Conservation (phyloP, 192 early-diverging fungal genomes). For the Anaeromyces robustus region DNA sequence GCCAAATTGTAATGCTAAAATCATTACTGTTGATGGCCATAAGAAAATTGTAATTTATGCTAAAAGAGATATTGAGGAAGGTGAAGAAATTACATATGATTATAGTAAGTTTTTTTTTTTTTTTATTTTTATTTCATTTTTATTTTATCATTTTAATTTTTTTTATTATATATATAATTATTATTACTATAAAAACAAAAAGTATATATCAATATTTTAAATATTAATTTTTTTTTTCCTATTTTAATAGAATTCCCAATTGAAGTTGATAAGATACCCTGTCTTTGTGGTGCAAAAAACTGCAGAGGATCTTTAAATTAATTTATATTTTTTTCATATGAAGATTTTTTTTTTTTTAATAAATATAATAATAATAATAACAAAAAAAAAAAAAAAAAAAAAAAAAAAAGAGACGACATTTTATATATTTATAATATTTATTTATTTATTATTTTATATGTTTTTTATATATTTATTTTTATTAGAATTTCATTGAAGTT, state of each 20-base stretch:
- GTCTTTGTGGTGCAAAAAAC: constrained; percentile 72
- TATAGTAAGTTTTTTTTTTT: constrained; percentile 43
- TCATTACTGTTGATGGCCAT: constrained; percentile 76
- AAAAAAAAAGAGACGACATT: too few relatives aligned
- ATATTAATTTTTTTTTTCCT: too few relatives aligned
- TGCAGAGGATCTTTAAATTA: constrained; percentile 70
- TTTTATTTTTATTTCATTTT: not conserved
- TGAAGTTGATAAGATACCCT: constrained; percentile 94
- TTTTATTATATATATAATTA: too few relatives aligned
- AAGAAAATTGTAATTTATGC: constrained; percentile 99
- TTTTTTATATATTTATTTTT: too few relatives aligned
- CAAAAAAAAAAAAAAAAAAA: too few relatives aligned
- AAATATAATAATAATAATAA: too few relatives aligned
- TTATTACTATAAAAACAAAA: too few relatives aligned
- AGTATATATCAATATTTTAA: not conserved
- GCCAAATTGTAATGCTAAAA: constrained; percentile 96
- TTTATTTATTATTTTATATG: too few relatives aligned
- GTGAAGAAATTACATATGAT: constrained; percentile 98
- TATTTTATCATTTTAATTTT: too few relatives aligned
- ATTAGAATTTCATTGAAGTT: too few relatives aligned
- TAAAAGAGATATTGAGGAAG: constrained; percentile 76
- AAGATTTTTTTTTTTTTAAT: constrained; percentile 6
- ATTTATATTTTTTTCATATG: too few relatives aligned
- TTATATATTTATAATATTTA: too few relatives aligned
- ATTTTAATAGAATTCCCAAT: constrained; percentile 40